A percentile compares a stretch with the other conserved stretches of the same genome.
Evolutionary conservation across 2,329 filamentous ascomycete genomes (phyloP).

Genomic region (Alternaria sp.): DNA sequence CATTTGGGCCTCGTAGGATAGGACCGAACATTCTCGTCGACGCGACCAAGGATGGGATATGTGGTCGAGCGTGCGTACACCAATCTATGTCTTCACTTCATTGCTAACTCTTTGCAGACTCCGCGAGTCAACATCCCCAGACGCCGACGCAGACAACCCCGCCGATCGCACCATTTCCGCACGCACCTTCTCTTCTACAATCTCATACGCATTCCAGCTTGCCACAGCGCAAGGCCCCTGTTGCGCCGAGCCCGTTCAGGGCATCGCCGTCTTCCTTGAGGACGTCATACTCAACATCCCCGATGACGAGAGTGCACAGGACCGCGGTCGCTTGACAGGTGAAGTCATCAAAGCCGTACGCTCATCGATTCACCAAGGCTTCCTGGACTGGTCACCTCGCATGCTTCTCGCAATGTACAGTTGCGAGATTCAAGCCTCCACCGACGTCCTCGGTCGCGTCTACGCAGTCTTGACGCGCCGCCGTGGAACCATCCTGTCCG

Average conservation of each 20-base stretch:
- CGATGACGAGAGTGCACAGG: constrained; percentile 61
- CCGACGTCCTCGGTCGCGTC: constrained; percentile 92
- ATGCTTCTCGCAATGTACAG: constrained; percentile 97
- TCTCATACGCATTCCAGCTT: constrained; percentile 92
- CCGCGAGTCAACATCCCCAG: constrained; percentile 40
- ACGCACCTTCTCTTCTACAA: constrained; percentile 84
- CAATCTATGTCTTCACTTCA: not conserved
- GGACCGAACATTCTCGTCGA: constrained; percentile 93
- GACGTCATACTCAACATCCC: constrained; percentile 69
- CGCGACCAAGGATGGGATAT: constrained; percentile 73
- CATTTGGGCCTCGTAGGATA: constrained; percentile 83
- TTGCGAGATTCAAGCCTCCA: constrained; percentile 95
- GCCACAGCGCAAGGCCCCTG: constrained; percentile 87
- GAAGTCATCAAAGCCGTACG: constrained; percentile 92
- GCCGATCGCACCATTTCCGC: constrained; percentile 55
- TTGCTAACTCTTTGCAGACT: constrained; percentile 29
- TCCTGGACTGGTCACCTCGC: constrained; percentile 95
- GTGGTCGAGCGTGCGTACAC: constrained; percentile 70
- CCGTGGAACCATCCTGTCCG: constrained; percentile 84
- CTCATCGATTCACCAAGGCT: constrained; percentile 80
- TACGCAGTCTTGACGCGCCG: constrained; percentile 98
- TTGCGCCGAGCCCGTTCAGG: constrained; percentile 91
- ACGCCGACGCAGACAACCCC: constrained; percentile 39
- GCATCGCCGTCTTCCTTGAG: constrained; percentile 89
- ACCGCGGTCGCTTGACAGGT: constrained; percentile 82